Conservation (phyloP, 2,329 filamentous ascomycete genomes). For the Ustulina deusta region DNA sequence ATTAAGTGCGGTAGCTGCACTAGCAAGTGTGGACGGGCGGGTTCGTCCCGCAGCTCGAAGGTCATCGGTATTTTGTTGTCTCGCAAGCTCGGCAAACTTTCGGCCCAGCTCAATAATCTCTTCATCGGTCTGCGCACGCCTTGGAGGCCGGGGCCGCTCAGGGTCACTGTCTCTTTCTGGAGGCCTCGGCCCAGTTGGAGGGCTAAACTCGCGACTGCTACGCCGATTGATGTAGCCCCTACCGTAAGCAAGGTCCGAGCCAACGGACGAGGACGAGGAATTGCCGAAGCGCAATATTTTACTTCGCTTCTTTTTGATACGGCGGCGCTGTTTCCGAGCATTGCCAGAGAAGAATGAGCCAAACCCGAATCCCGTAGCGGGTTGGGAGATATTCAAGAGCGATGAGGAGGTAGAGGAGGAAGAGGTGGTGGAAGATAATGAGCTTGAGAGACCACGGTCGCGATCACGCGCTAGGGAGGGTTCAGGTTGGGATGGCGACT, state of each 20-base stretch:
- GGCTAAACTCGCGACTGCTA: slow-evolving; percentile 52
- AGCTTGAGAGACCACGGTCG: slow-evolving; percentile 48
- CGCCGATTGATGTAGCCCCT: slow-evolving; percentile 64
- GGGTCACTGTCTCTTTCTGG: slow-evolving; percentile 37
- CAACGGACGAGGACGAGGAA: slow-evolving; percentile 75
- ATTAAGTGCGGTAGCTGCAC: slow-evolving; percentile 57
- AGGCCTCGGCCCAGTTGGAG: slow-evolving; percentile 39
- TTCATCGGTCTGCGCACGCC: slow-evolving; percentile 63
- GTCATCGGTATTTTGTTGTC: slow-evolving; percentile 64
- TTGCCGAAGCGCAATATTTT: slow-evolving; percentile 69
- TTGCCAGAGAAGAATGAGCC: slow-evolving; percentile 72
- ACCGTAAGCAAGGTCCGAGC: slow-evolving; percentile 77
- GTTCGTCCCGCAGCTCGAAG: slow-evolving; percentile 57
- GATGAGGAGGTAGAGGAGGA: slow-evolving; percentile 69
- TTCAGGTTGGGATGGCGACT: slow-evolving; percentile 43
- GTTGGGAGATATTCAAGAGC: slow-evolving; percentile 74
- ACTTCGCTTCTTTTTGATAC: slow-evolving; percentile 61
- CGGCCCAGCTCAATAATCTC: slow-evolving; percentile 69
- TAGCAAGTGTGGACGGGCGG: slow-evolving; percentile 54
- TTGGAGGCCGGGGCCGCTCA: slow-evolving; percentile 43
- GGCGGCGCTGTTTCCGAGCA: slow-evolving; percentile 60
- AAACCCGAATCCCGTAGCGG: slow-evolving; percentile 65
- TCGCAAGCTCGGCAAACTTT: slow-evolving; percentile 65
- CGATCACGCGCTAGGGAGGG: slow-evolving; percentile 40
- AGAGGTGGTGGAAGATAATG: slow-evolving; percentile 47